These are phyloP conservation scores for Triticum aestivum DNA, from an alignment of 176 grass and related monocot species.

Conservation along the genomic window DNA sequence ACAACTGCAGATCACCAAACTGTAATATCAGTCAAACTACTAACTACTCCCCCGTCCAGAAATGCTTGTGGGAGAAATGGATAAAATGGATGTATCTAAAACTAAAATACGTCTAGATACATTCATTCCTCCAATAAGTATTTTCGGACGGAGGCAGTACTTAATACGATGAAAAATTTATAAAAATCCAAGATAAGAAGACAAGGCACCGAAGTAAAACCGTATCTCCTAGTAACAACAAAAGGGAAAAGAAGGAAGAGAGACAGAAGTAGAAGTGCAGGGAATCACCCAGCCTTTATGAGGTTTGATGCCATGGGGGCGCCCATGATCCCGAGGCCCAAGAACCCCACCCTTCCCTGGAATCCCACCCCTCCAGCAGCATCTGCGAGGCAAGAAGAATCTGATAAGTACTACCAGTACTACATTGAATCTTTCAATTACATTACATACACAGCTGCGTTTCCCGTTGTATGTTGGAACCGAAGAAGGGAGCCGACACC, in stretches of 20 bases:
- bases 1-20: slow-evolving; percentile 37
- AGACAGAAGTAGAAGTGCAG: background rate
- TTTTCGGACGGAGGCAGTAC: background rate
- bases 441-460: background rate
- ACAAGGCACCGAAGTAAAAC: slow-evolving; percentile 7
- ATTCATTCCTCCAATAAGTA: too few relatives aligned
- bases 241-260: background rate
- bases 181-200: background rate
- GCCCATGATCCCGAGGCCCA: slow-evolving; percentile 87
- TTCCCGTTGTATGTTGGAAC: background rate
- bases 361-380: slow-evolving; percentile 34
- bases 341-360: slow-evolving; percentile 69
- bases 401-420: background rate
- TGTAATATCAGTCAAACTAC: too few relatives aligned
- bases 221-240: background rate
- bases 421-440: background rate
- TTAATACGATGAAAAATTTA: background rate
- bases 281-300: slow-evolving; percentile 58
- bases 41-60: too few relatives aligned
- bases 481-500: background rate
- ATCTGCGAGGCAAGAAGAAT: background rate
- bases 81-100: too few relatives aligned
- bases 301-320: slow-evolving; percentile 79
- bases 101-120: too few relatives aligned
- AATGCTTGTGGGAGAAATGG: too few relatives aligned